Conservation (phyloP, 83 land plant species). For the Thuja plicata region DNA sequence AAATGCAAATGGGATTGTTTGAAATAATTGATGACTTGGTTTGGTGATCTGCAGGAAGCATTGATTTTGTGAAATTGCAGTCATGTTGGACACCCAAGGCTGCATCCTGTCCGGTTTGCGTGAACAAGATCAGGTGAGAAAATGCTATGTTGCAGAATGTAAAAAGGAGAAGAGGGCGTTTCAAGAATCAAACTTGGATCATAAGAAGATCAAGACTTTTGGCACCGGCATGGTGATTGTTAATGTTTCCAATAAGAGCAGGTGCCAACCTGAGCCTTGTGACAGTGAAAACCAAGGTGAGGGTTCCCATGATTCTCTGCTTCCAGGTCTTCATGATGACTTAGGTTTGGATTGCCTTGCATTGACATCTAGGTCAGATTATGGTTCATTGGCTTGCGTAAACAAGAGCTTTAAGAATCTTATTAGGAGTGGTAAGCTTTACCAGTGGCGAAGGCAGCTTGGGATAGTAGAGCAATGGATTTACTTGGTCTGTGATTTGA, state of each 20-base stretch:
- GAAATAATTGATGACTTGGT: not conserved
- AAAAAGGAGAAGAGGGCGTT: not conserved
- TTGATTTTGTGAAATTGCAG: not conserved
- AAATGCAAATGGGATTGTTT: not conserved
- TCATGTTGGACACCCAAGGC: not conserved
- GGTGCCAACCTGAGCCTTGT: conserved; percentile 1
- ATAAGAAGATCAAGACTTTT: conserved; percentile 4
- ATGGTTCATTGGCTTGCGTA: conserved; percentile 32
- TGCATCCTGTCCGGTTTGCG: not conserved
- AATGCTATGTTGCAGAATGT: not conserved
- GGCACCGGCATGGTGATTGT: not conserved
- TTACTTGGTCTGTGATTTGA: conserved; percentile 46
- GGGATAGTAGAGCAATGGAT: conserved; percentile 65
- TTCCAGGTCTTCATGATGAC: conserved; percentile 59
- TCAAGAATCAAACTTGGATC: not conserved
- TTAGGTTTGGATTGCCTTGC: conserved; percentile 51
- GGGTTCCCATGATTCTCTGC: conserved; percentile 33
- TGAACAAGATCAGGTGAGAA: not conserved
- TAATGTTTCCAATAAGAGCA: not conserved
- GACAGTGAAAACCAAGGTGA: conserved; percentile 20
- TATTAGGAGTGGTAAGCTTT: conserved; percentile 48
- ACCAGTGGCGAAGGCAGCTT: conserved; percentile 32
- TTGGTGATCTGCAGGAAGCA: not conserved
- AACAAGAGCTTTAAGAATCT: conserved; percentile 38
- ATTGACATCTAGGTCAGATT: conserved; percentile 32